Percentiles rank a stretch among this genome's conserved stretches.
phyloP scores from a whole-genome alignment of 805 yeast genomes.

The Wickerhamomyces alni region DNA sequence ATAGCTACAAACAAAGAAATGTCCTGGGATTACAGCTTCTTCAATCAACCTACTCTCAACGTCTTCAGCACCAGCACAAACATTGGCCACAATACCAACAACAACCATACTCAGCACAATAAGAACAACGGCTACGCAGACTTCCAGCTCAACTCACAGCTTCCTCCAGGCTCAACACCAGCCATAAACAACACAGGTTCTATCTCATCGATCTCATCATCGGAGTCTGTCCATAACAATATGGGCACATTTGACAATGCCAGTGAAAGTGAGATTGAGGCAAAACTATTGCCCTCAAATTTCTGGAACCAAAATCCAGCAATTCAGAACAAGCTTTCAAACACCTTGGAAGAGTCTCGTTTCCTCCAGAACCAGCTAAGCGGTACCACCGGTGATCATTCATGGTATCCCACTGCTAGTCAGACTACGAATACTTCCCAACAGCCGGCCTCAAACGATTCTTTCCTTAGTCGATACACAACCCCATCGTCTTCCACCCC shows the following conservation, averaged over 20 bases:
- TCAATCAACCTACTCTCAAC: background rate
- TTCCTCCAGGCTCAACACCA: background rate
- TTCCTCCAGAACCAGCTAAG: constrained; percentile 9
- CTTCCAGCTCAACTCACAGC: background rate
- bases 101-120: background rate
- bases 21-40: constrained; percentile 19
- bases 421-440: too few species aligned
- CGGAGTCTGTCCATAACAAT: background rate
- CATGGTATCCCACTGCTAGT: constrained; percentile 7
- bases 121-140: background rate
- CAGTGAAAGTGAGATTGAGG: constrained; percentile 17
- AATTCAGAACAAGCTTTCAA: background rate
- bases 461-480: background rate
- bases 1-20: constrained; percentile 2
- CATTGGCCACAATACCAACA: background rate
- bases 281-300: constrained; percentile 28
- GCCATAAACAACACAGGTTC: background rate
- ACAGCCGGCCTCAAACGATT: constrained; percentile 9
- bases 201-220: background rate
- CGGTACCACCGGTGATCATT: background rate
- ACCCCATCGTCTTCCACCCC: constrained; percentile 9
- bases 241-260: constrained; percentile 4
- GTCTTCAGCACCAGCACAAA: background rate
- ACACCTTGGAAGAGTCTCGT: constrained; percentile 10
- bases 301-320: constrained; percentile 17